These are phyloP conservation scores for Suzukiozyma palmioleophila DNA, from an alignment of 1,139 yeast species.

Conservation along the genomic window DNA sequence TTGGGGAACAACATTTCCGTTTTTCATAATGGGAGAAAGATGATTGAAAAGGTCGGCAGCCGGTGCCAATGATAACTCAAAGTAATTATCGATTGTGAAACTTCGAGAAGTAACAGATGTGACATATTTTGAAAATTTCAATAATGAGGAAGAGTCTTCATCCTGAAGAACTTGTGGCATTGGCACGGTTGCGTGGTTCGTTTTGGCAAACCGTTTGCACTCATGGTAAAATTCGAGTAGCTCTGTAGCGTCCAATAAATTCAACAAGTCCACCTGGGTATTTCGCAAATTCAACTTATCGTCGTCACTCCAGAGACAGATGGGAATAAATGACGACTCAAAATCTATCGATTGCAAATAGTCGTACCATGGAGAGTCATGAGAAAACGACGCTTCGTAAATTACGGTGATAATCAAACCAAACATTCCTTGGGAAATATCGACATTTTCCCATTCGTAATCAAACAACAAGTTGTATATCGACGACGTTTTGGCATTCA, in stretches of 20 bases:
- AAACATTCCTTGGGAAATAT: slow-evolving; percentile 50
- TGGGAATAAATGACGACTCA: slow-evolving; percentile 35
- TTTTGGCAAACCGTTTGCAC: slow-evolving; percentile 47
- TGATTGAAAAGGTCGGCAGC: slow-evolving; percentile 91
- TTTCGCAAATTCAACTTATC: slow-evolving; percentile 50
- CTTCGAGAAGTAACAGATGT: slow-evolving; percentile 72
- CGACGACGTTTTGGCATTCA: slow-evolving; percentile 56
- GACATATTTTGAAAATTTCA: slow-evolving; percentile 47
- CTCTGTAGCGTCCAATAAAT: slow-evolving; percentile 58
- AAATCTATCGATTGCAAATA: slow-evolving; percentile 57
- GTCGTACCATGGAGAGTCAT: slow-evolving; percentile 69
- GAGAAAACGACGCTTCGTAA: slow-evolving; percentile 54
- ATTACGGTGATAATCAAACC: slow-evolving; percentile 66
- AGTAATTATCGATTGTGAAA: slow-evolving; percentile 72
- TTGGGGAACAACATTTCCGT: slow-evolving; percentile 21
- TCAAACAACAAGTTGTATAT: slow-evolving; percentile 68
- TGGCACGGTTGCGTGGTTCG: slow-evolving; percentile 20
- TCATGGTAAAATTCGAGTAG: slow-evolving; percentile 50
- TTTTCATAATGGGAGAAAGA: slow-evolving; percentile 31
- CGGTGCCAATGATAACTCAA: slow-evolving; percentile 76
- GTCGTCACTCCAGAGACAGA: slow-evolving; percentile 60
- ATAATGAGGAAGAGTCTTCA: slow-evolving; percentile 18
- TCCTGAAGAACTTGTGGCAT: slow-evolving; percentile 36
- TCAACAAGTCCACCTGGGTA: slow-evolving; percentile 65
- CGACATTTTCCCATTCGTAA: slow-evolving; percentile 20